phyloP scores from a whole-genome alignment of 2,329 filamentous ascomycete genomes.

The Penicillium sp. region DNA sequence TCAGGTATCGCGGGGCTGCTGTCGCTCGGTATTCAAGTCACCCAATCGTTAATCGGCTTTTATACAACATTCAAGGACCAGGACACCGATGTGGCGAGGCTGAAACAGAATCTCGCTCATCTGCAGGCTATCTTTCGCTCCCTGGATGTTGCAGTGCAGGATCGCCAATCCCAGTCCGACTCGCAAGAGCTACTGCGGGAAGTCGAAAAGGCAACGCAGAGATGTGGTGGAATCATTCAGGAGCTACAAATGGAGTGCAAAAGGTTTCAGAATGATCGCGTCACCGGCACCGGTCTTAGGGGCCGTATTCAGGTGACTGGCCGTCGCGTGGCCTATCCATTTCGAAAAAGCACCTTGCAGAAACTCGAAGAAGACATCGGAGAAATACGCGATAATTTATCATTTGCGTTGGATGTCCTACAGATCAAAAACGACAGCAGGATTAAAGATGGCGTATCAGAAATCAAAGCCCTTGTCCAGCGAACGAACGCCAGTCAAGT shows the following conservation, averaged over 20 bases:
- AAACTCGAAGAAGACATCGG: slow-evolving; percentile 45
- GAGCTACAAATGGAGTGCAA: slow-evolving; percentile 12
- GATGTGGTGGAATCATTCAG: slow-evolving; percentile 7
- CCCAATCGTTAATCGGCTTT: slow-evolving; percentile 39
- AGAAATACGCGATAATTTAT: slow-evolving; percentile 36
- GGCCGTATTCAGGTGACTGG: slow-evolving; percentile 15
- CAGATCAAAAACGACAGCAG: slow-evolving; percentile 23
- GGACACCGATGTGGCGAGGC: slow-evolving; percentile 29
- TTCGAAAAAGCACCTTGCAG: slow-evolving; percentile 43
- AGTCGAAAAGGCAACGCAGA: slow-evolving; percentile 2
- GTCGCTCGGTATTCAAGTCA: slow-evolving; percentile 43
- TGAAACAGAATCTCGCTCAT: slow-evolving; percentile 8
- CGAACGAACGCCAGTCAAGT: slow-evolving; percentile 23
- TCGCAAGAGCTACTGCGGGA: slow-evolving; percentile 1
- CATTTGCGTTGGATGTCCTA: slow-evolving; percentile 37
- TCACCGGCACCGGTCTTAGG: neutral
- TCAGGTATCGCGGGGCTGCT: slow-evolving; percentile 38
- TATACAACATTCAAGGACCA: slow-evolving; percentile 36
- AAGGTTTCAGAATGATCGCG: slow-evolving; percentile 5
- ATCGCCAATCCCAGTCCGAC: neutral
- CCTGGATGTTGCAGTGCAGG: neutral
- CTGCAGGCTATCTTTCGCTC: slow-evolving; percentile 9
- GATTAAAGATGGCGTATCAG: slow-evolving; percentile 9
- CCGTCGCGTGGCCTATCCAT: slow-evolving; percentile 26
- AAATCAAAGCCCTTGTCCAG: slow-evolving; percentile 7